These are phyloP conservation scores for Fusarium sp. DNA, from an alignment of 2,329 filamentous ascomycete species.

Conservation along the genomic window DNA sequence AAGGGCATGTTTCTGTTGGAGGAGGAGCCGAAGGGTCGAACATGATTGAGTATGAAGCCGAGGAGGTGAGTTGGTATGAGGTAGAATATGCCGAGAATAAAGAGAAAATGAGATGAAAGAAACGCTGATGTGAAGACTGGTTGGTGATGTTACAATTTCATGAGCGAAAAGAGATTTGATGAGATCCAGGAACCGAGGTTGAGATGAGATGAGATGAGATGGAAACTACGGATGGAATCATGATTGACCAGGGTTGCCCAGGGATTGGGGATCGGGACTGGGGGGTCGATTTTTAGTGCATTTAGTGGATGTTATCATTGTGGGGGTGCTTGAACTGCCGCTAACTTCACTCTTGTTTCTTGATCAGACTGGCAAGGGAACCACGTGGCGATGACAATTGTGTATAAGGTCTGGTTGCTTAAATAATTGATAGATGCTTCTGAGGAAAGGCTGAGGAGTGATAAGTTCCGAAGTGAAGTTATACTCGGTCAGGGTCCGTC, in stretches of 20 bases:
- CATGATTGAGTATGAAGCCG: slow-evolving; percentile 23
- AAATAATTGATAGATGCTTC: background rate
- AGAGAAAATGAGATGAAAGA: background rate
- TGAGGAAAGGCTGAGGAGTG: background rate
- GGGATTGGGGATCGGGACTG: slow-evolving; percentile 29
- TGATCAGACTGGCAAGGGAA: slow-evolving; percentile 9
- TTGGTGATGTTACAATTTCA: slow-evolving; percentile 20
- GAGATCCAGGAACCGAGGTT: slow-evolving; percentile 32
- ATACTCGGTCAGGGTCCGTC: too few relatives aligned
- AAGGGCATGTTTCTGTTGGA: slow-evolving; percentile 63
- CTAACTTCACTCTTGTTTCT: slow-evolving; percentile 17
- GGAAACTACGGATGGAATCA: slow-evolving; percentile 2
- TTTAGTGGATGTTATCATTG: slow-evolving; percentile 29
- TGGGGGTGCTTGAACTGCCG: slow-evolving; percentile 37
- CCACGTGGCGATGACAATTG: background rate
- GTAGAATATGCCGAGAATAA: background rate
- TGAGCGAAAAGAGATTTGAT: slow-evolving; percentile 26
- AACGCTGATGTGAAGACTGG: slow-evolving; percentile 4
- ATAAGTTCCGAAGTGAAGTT: background rate
- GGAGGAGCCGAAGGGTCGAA: slow-evolving; percentile 56
- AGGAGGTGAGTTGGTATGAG: background rate
- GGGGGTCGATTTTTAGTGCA: slow-evolving; percentile 22
- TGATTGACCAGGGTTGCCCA: slow-evolving; percentile 27
- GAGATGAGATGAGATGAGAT: slow-evolving; percentile 16
- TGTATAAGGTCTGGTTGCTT: too few relatives aligned